phyloP scores from a whole-genome alignment of 2,329 filamentous ascomycete species.

The Torrubiella hemipterigena region DNA sequence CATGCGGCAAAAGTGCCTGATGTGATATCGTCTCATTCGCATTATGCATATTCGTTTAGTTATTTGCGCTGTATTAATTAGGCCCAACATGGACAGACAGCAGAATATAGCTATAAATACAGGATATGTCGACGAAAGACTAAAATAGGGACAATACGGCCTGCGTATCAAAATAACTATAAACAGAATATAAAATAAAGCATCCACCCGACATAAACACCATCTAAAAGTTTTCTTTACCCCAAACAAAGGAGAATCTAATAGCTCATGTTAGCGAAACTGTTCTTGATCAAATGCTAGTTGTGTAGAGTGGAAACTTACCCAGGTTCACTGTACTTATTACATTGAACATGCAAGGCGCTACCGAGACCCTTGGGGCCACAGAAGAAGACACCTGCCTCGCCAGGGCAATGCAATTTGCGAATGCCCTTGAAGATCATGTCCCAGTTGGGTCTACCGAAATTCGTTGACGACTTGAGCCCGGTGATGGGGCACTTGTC shows the following conservation, averaged over 20 bases:
- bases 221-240: conserved; percentile 54
- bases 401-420: conserved; percentile 62
- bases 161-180: conserved; percentile 1
- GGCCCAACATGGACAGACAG: too few relatives aligned
- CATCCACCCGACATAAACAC: background rate
- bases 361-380: conserved; percentile 71
- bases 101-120: too few relatives aligned
- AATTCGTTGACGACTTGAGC: conserved; percentile 70
- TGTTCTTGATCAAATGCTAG: too few relatives aligned
- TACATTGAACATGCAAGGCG: conserved; percentile 69
- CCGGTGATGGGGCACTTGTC: conserved; percentile 79
- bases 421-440: conserved; percentile 78
- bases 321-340: conserved; percentile 76
- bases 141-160: conserved; percentile 1
- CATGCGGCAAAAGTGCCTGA: too few relatives aligned
- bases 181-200: background rate
- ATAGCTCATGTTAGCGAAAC: conserved; percentile 10
- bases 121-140: too few relatives aligned
- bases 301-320: conserved; percentile 31
- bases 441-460: conserved; percentile 81
- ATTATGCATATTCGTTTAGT: too few relatives aligned
- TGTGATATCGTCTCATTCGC: too few relatives aligned
- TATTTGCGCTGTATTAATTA: too few relatives aligned
- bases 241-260: conserved; percentile 55
- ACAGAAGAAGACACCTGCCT: conserved; percentile 76